phyloP scores from a whole-genome alignment of 2,329 filamentous ascomycete species.

The Sporothrix pallida region DNA sequence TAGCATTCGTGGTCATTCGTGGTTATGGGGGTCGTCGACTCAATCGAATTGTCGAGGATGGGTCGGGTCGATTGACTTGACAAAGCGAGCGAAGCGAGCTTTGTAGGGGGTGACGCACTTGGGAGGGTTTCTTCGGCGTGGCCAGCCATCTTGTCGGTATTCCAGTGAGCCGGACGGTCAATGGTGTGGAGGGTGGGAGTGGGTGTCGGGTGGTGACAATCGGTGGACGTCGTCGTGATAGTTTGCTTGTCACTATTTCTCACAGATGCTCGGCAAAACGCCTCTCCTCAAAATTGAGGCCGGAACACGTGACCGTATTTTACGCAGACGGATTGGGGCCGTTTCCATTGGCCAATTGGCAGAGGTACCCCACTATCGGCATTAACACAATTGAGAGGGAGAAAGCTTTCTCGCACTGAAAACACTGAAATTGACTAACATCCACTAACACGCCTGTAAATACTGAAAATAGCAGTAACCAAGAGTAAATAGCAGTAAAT shows the following conservation, averaged over 20 bases:
- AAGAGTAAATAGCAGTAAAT: neutral
- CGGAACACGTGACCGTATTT: constrained; percentile 28
- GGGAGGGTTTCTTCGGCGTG: constrained; percentile 31
- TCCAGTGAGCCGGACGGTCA: neutral
- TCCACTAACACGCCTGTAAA: too few relatives aligned
- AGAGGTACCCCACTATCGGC: neutral
- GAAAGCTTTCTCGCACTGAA: neutral
- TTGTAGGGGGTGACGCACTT: constrained; percentile 14
- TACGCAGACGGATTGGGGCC: neutral
- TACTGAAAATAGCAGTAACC: too few relatives aligned
- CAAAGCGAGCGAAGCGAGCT: neutral
- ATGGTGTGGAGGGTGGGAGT: neutral
- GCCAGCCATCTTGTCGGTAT: constrained; percentile 29
- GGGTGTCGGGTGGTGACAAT: neutral
- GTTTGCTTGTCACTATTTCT: neutral
- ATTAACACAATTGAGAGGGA: neutral
- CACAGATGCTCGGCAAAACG: constrained; percentile 3
- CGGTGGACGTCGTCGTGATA: neutral
- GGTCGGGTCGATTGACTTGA: neutral
- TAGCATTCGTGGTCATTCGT: constrained; percentile 4
- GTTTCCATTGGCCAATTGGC: constrained; percentile 13
- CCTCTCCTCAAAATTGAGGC: constrained; percentile 20
- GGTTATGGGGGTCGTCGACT: neutral
- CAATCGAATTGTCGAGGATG: neutral
- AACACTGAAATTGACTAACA: neutral